A percentile compares a stretch with the other conserved stretches of the same genome.
Conservation (phyloP, 1,139 yeast genomes). For the Nakaseomyces nivariensis region DNA sequence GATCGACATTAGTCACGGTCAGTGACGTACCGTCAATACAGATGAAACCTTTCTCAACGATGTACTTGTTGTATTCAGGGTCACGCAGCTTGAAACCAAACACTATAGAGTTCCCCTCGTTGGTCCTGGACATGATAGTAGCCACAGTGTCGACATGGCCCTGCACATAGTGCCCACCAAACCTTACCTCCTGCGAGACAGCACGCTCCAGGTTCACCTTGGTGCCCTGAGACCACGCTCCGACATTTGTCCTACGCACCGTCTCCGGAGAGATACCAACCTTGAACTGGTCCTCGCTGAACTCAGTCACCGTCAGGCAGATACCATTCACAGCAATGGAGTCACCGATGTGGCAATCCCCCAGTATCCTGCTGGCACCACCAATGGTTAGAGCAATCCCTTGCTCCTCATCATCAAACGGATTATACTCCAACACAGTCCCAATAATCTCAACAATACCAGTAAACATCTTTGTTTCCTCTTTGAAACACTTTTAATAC, state of each 20-base stretch:
- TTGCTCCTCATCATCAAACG: constrained; percentile 43
- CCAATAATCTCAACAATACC: constrained; percentile 89
- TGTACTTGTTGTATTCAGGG: constrained; percentile 49
- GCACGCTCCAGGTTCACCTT: constrained; percentile 88
- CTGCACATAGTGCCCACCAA: constrained; percentile 96
- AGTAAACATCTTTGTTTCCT: constrained; percentile 51
- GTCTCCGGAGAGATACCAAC: constrained; percentile 95
- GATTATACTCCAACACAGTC: constrained; percentile 27
- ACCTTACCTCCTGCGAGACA: constrained; percentile 62
- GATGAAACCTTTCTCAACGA: constrained; percentile 89
- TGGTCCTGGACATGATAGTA: constrained; percentile 39
- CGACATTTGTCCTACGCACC: constrained; percentile 68
- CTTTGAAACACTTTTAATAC: constrained; percentile 16
- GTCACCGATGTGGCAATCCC: constrained; percentile 85
- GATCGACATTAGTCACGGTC: constrained; percentile 71
- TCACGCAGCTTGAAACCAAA: constrained; percentile 71
- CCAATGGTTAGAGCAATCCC: constrained; percentile 66
- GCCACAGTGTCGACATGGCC: constrained; percentile 96
- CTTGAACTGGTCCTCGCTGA: constrained; percentile 49
- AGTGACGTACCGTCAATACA: constrained; percentile 90
- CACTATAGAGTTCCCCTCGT: constrained; percentile 73
- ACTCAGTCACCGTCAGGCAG: constrained; percentile 90
- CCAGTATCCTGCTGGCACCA: constrained; percentile 53
- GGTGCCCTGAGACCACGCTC: constrained; percentile 40
- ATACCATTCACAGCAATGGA: constrained; percentile 83